Evolutionary conservation across 352 stramenopile species (phyloP).

Genomic region (Elongisporangium undulatum): DNA sequence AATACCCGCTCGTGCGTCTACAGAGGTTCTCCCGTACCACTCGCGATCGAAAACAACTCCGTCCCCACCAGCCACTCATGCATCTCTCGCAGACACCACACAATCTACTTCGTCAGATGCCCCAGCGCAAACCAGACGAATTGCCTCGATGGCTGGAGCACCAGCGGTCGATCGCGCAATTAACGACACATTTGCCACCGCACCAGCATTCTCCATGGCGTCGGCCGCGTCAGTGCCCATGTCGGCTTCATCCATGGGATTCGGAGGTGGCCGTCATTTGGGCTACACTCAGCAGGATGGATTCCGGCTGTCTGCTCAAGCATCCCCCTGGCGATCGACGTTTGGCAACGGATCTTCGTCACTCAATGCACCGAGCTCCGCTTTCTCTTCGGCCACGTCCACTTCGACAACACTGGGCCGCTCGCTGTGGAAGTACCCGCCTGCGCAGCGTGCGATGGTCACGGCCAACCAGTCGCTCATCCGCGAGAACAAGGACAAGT

Average conservation of each 20-base stretch:
- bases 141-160: not conserved
- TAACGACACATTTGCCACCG: not conserved
- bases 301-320: not conserved
- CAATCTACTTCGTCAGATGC: not conserved
- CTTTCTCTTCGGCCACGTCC: conserved; percentile 10
- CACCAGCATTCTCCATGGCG: not conserved
- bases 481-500: conserved; percentile 31
- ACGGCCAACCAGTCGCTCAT: conserved; percentile 7
- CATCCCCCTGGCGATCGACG: conserved; percentile 15
- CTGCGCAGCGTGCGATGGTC: conserved; percentile 5
- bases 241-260: not conserved
- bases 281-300: not conserved
- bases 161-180: not conserved
- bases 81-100: not conserved
- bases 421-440: conserved; percentile 42
- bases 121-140: not conserved
- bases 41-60: not conserved
- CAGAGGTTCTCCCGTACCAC: conserved; percentile 1
- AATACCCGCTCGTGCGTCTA: not conserved
- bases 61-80: not conserved
- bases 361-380: conserved; percentile 2
- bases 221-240: not conserved
- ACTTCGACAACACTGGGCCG: conserved; percentile 19
- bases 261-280: not conserved
- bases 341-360: conserved; percentile 1